Conservation (phyloP, 1,139 yeast genomes). For the Lodderomyces jiufengensis region DNA sequence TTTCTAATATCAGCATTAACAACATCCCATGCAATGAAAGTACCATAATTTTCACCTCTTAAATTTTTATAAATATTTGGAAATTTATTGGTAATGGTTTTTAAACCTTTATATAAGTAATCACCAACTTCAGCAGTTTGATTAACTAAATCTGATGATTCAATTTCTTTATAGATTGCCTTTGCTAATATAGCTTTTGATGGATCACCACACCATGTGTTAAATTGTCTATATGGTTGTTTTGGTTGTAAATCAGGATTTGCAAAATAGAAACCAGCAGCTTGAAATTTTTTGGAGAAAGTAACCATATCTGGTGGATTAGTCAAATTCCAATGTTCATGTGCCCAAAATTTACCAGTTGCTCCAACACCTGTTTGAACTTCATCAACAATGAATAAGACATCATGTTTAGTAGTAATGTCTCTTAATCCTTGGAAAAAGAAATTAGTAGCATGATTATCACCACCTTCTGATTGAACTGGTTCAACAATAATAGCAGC, state of each 20-base stretch:
- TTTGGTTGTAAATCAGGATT: constrained; percentile 60
- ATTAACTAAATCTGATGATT: constrained; percentile 47
- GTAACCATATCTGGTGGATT: constrained; percentile 72
- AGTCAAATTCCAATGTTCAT: constrained; percentile 62
- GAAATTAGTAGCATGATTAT: constrained; percentile 58
- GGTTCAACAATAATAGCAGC: constrained; percentile 75
- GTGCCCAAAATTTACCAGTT: constrained; percentile 70
- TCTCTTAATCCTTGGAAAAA: constrained; percentile 68
- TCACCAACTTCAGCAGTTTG: constrained; percentile 57
- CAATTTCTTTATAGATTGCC: constrained; percentile 58
- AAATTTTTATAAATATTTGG: constrained; percentile 48
- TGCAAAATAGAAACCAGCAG: constrained; percentile 73
- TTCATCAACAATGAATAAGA: constrained; percentile 65
- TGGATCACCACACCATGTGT: constrained; percentile 86
- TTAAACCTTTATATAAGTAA: constrained; percentile 50
- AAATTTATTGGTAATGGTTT: constrained; percentile 37
- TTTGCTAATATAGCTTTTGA: constrained; percentile 63
- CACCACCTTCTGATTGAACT: constrained; percentile 76
- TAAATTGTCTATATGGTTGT: constrained; percentile 69
- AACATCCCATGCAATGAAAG: constrained; percentile 75
- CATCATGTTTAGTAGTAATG: constrained; percentile 53
- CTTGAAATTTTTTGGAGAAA: constrained; percentile 74
- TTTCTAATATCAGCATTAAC: constrained; percentile 47
- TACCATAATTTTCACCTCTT: constrained; percentile 67
- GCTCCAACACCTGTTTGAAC: constrained; percentile 79